Evolutionary conservation across 1,139 yeast genomes (phyloP), one percentile per base, ranked within the genome.

Genomic region (Yamadazyma diddensiae): DNA sequence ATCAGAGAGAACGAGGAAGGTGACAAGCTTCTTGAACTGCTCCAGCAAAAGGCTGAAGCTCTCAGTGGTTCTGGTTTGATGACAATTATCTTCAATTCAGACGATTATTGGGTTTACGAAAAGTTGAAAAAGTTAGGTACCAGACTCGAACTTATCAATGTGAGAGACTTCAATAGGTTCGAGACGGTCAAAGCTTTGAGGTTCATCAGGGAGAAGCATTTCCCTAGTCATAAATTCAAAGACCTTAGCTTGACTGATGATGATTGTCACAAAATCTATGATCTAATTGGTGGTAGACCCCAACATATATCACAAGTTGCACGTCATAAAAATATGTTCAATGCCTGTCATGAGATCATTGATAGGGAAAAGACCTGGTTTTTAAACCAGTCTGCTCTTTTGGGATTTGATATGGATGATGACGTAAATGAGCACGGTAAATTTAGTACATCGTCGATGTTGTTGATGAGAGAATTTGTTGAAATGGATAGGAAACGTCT

Each of bases 371-470:
- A 83, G 52, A 82, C 90, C 0, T 85, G 95, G 95, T 82, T 84
- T 43, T 63, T 85, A 37, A 85, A 84, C 49, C 88, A 84, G 47
- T 84, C 94, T 58, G 94, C 88, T 0, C 62, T 85, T 11, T 56
- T 85, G 6, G 95, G 94, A 2, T 70, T 69, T 45, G 77, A 68
- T 15, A 84, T 85, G 94, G 95, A 85, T 53, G 95, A 85, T 49
- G 95, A 85, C 57, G 95, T 85, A 5, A 82, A 84, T 84, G 94
- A 83, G 42, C 72, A 77, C 41, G 95, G 94, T 5, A 85, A 85
- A 53, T 85, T 85, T 49, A 70, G 88, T 5, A 65, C 81, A 2
- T 72, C 86, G 28, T 92, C 94, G 8, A 83, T 84, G 90, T 61
- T 81, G 14, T 62, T 85, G 33, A 79, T 83, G 77, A 65, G 76